These are phyloP conservation scores for Colletotrichum lentis DNA, from an alignment of 2,329 filamentous ascomycete species.

Conservation along the genomic window DNA sequence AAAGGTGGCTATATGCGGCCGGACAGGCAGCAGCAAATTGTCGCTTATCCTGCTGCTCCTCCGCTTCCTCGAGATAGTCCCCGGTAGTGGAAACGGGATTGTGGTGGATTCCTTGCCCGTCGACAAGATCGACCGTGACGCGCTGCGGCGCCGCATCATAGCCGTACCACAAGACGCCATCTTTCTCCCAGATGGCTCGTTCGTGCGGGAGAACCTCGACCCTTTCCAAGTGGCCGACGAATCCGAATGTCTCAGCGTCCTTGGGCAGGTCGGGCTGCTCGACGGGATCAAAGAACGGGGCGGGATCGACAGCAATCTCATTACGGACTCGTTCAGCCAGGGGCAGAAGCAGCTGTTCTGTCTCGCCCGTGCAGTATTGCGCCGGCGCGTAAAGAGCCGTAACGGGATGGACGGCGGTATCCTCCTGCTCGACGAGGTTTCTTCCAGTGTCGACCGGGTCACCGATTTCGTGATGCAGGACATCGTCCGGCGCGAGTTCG, in stretches of 20 bases:
- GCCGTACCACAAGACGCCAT: conserved; percentile 63
- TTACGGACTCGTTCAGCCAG: conserved; percentile 59
- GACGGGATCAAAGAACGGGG: conserved; percentile 46
- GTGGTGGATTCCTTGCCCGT: conserved; percentile 55
- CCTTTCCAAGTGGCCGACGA: conserved; percentile 46
- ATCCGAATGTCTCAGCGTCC: conserved; percentile 47
- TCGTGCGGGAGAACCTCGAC: conserved; percentile 55
- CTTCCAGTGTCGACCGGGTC: conserved; percentile 46
- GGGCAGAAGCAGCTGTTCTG: conserved; percentile 73
- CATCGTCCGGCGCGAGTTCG: conserved; percentile 45
- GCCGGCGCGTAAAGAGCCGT: conserved; percentile 45
- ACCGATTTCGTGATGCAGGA: conserved; percentile 47
- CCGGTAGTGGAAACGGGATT: conserved; percentile 44
- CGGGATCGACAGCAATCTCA: conserved; percentile 51
- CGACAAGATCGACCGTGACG: conserved; percentile 49
- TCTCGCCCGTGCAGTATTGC: conserved; percentile 66
- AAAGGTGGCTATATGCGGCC: conserved; percentile 50
- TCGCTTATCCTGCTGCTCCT: conserved; percentile 52
- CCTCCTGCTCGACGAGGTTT: conserved; percentile 48
- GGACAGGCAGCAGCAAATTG: conserved; percentile 56
- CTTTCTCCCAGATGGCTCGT: conserved; percentile 57
- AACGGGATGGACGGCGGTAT: conserved; percentile 39
- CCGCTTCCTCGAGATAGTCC: conserved; percentile 52
- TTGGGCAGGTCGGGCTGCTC: conserved; percentile 49
- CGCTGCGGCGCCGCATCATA: conserved; percentile 58